Evolutionary conservation across 2,329 filamentous ascomycete genomes (phyloP), one percentile per base, ranked within the genome.

Genomic region (Colletotrichum aenigma): DNA sequence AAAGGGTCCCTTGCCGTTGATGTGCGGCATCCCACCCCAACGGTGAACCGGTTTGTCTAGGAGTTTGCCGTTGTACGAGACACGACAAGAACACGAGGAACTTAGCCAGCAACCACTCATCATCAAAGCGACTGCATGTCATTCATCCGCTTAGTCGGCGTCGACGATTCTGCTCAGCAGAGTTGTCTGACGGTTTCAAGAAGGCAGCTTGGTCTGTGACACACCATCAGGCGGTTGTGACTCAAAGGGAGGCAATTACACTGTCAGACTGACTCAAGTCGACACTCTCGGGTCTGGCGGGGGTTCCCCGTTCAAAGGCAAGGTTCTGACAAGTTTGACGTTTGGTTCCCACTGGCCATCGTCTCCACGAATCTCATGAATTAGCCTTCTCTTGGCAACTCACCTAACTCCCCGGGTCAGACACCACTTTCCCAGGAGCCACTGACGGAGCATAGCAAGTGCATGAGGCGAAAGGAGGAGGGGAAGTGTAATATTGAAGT

Each of bases 321-420:
- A 73, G 38, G 32, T 64, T 64, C 56, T 73, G 71, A 70, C 64
- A 64, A 73, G 58, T 36, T 62, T 73, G 64, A 62, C 71, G 28
- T 18, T 73, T 64, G 18, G 24, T 73, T 70, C 38, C 21, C 38
- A 48, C 56, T 64, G 32, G 34, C 18, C 26, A 8, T 56, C 16
- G 12, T 48, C 26, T 34, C 18, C 34, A 4, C n/a, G 30, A 7
- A 48, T 24, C 48, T 60, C 13, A 8, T 13, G 21, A 26, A 43
- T 60, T 38, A 52, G 48, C 8, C 60, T 66, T 52, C n/a, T 16
- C 18, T 24, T 28, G 21, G 32, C 55, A 58, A 66, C 48, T 65
- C 43, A 18, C 26, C 36, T 38, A 16, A 43, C 21, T n/a, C 61
- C 34, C n/a, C 32, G 34, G 34, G 32, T 43, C 36, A 32, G 61